Conservation (phyloP, 495 filamentous ascomycete genomes). For the Neurospora cerealis region DNA sequence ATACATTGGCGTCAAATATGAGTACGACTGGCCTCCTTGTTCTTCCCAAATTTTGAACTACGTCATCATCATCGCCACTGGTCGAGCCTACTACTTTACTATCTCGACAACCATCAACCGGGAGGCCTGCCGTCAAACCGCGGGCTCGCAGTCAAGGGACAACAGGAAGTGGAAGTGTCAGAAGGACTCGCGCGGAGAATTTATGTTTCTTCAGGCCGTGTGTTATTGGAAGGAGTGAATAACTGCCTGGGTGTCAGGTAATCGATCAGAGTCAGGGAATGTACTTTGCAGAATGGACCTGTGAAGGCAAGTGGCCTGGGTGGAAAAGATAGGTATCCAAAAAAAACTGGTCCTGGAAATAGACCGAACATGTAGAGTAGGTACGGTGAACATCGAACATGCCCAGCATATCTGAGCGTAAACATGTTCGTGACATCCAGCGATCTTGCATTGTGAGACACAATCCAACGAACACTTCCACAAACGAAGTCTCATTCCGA, state of each 20-base stretch:
- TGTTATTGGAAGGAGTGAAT: not conserved
- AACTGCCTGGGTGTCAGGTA: not conserved
- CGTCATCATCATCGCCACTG: not conserved
- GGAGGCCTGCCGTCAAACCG: not conserved
- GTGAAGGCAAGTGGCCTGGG: not conserved
- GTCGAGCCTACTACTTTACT: not conserved
- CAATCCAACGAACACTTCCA: not conserved
- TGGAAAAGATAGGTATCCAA: not conserved
- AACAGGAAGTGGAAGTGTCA: not conserved
- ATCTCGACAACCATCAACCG: not conserved
- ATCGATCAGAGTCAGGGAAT: not conserved
- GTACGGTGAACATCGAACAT: not conserved
- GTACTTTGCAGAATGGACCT: not conserved
- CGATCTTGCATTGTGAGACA: not conserved
- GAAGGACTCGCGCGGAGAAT: not conserved
- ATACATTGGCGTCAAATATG: not conserved
- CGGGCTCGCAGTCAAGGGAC: not conserved
- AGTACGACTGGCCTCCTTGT: not conserved
- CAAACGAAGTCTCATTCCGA: not conserved
- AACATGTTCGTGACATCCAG: not conserved
- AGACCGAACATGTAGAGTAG: not conserved
- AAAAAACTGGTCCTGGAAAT: not conserved
- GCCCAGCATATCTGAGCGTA: not conserved
- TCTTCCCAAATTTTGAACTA: not conserved
- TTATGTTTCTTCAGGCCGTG: not conserved